Base-by-base conservation (phyloP, 768 basidiomycete species). In the Rhizopogon rudus region DNA sequence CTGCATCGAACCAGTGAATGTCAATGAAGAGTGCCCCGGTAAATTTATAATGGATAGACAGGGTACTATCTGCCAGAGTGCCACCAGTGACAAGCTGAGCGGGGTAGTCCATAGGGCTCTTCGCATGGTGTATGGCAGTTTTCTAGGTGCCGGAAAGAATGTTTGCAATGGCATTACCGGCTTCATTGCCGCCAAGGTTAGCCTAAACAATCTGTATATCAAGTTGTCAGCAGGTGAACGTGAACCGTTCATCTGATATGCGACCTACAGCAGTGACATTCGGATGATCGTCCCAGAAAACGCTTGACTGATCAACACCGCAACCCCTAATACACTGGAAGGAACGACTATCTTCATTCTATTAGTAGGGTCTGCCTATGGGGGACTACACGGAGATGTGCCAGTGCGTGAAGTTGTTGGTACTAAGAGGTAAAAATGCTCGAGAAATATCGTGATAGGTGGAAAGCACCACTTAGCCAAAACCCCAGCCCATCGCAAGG, bases 401-500 rank as follows among this genome's bases (percentile, higher is more conserved):
- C 22, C 22, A 25, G 69, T 93, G 93, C 5, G 86, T 83, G 74
- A 90, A 86, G 61, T 83, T 81, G 12, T 82, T 77, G 0, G 93
- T 91, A 5, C 81, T 80, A 29, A 46, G 28, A 6, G 7, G 17
- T 3, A 22, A 56, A 28, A 63, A 51, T 10, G 10, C 45, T 48
- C 49, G 22, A 58, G 40, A 75, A 77, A 75, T 57, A 77, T 79
- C 13, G 28, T 22, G 3, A 40, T 17, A 20, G 17, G 43, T n/a
- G 22, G 40, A 13, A 14, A 20, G 25, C 9, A 29, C 29, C 10
- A 61, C 71, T 43, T 44, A 76, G 70, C 91, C 92, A 49, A 86
- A 88, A 39, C 91, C 94, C 94, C 94, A 97, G 14, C 93, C 93
- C 86, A 93, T 87, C 8, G 91, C 92, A 22, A 97, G 77, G 16